These are phyloP conservation scores for Drechslerella stenobrocha DNA, from an alignment of 2,329 filamentous ascomycete species.

Conservation along the genomic window DNA sequence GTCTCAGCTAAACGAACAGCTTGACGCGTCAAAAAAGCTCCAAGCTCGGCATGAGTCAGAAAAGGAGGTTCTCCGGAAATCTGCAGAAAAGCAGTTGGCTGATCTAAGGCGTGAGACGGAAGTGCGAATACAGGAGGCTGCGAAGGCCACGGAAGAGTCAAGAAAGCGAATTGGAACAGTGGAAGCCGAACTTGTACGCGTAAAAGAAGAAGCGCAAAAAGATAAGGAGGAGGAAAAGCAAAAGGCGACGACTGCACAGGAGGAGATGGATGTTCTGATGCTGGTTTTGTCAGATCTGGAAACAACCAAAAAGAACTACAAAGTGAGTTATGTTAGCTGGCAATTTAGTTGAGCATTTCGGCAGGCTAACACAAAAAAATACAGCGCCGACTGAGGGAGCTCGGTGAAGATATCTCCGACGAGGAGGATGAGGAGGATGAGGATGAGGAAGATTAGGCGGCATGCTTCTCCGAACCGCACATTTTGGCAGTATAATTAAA, in stretches of 20 bases:
- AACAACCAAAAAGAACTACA: constrained; percentile 74
- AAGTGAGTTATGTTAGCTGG: constrained; percentile 61
- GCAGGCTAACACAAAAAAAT: constrained; percentile 37
- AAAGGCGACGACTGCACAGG: constrained; percentile 67
- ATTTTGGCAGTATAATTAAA: too few relatives aligned
- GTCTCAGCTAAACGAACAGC: constrained; percentile 53
- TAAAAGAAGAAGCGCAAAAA: constrained; percentile 54
- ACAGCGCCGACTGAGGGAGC: constrained; percentile 65
- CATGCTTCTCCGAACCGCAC: neutral
- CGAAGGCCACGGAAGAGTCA: constrained; percentile 56
- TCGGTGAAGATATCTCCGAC: constrained; percentile 74
- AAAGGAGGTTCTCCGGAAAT: constrained; percentile 53
- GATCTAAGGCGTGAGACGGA: constrained; percentile 55
- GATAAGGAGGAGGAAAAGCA: constrained; percentile 61
- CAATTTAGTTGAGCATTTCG: constrained; percentile 4
- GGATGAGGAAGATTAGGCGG: constrained; percentile 56
- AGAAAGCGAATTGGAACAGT: constrained; percentile 54
- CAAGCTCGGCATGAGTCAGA: constrained; percentile 40
- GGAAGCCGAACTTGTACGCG: constrained; percentile 54
- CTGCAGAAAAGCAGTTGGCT: constrained; percentile 56
- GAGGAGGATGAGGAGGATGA: constrained; percentile 67
- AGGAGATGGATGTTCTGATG: constrained; percentile 76
- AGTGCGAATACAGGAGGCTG: constrained; percentile 57
- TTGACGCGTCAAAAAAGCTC: constrained; percentile 59
- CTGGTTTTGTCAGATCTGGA: constrained; percentile 81